Evolutionary conservation across 2,329 filamentous ascomycete species (phyloP).

Genomic region (Penicillium sp.): DNA sequence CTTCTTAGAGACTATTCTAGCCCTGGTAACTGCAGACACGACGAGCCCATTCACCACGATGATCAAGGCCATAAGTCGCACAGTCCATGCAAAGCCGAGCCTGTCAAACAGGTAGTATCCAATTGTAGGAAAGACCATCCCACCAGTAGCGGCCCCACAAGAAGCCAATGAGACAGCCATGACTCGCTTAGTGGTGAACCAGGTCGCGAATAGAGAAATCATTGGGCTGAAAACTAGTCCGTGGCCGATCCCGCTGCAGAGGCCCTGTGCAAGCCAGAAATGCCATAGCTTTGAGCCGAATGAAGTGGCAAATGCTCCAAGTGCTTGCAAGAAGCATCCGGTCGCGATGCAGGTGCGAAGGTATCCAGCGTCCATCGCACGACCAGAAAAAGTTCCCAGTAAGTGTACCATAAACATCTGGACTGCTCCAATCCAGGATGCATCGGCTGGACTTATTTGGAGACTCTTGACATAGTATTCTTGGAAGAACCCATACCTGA

Average conservation of each 20-base stretch:
- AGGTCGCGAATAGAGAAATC: slow-evolving; percentile 18
- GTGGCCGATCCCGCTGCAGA: slow-evolving; percentile 40
- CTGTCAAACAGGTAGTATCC: slow-evolving; percentile 18
- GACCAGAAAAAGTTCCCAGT: slow-evolving; percentile 9
- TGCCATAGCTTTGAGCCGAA: slow-evolving; percentile 33
- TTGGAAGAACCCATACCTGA: slow-evolving; percentile 44
- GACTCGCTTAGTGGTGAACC: slow-evolving; percentile 23
- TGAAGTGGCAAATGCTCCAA: slow-evolving; percentile 2
- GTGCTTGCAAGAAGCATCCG: slow-evolving; percentile 18
- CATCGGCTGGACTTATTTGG: slow-evolving; percentile 27
- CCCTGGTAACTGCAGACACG: background rate
- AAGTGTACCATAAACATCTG: slow-evolving; percentile 9
- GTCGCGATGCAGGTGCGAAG: slow-evolving; percentile 18
- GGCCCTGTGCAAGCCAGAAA: slow-evolving; percentile 45
- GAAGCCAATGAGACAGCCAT: slow-evolving; percentile 38
- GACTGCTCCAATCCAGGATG: slow-evolving; percentile 21
- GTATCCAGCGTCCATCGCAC: slow-evolving; percentile 8
- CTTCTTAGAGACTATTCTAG: background rate
- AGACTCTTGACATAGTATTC: slow-evolving; percentile 43
- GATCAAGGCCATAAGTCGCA: slow-evolving; percentile 3
- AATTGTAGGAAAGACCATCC: slow-evolving; percentile 46
- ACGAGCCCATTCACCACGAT: background rate
- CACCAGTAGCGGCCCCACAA: slow-evolving; percentile 36
- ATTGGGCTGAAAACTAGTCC: slow-evolving; percentile 41
- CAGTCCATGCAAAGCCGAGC: slow-evolving; percentile 8